These are phyloP conservation scores for Vitis hybrid DNA, from an alignment of 177 flowering plant genomes.

Conservation along the genomic window DNA sequence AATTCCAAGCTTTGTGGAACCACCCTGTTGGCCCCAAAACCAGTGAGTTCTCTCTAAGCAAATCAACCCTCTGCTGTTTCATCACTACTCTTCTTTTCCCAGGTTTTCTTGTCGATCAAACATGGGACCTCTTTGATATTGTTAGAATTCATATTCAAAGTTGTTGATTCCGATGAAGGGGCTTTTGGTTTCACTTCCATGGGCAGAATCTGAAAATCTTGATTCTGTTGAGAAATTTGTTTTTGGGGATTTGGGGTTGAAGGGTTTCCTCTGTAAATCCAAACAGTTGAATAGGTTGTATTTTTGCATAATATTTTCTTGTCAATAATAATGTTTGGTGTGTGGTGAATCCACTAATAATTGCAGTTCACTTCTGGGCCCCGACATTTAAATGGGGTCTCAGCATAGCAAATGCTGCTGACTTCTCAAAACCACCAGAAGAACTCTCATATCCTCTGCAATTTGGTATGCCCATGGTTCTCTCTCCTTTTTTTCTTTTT, in stretches of 20 bases:
- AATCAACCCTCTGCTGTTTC: background rate
- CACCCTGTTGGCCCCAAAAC: constrained; percentile 72
- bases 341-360: background rate
- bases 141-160: too few species aligned
- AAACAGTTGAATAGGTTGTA: too few species aligned
- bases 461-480: constrained; percentile 36
- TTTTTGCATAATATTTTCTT: too few species aligned
- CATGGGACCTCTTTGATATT: too few species aligned
- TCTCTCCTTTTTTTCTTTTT: background rate
- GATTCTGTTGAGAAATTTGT: too few species aligned
- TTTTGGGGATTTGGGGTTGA: too few species aligned
- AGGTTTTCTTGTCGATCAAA: too few species aligned
- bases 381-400: constrained; percentile 91
- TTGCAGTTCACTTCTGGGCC: constrained; percentile 90
- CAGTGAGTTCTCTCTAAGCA: constrained; percentile 26
- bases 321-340: background rate
- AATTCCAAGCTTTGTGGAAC: constrained; percentile 58
- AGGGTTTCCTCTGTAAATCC: too few species aligned
- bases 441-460: constrained; percentile 82
- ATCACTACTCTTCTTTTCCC: too few species aligned
- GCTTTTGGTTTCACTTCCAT: too few species aligned
- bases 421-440: constrained; percentile 77
- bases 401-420: constrained; percentile 76
- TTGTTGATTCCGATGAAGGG: too few species aligned
- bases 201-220: too few species aligned